Evolutionary conservation across 495 filamentous ascomycete genomes (phyloP), one percentile per base, ranked within the genome.

Genomic region (Lasiosphaeriaceae sp.): DNA sequence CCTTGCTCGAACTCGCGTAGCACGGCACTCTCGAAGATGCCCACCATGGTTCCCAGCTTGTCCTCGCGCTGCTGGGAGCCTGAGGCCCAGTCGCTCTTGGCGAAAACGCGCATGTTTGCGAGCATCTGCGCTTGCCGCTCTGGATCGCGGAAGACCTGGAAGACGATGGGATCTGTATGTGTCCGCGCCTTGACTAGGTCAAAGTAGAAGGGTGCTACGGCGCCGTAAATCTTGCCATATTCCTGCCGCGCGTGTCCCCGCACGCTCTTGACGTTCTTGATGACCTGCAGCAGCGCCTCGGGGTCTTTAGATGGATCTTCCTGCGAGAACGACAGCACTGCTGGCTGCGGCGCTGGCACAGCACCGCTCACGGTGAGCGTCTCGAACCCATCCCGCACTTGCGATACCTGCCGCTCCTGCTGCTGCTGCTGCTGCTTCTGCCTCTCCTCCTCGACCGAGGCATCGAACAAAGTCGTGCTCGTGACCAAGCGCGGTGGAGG

Each of bases 1-100:
- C 89, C 95, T 59, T 88, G 88, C 68, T 96, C 89, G 64, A 97
- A 97, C 70, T 97, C 93, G 50, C 87, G 81, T 50, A 96, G 72
- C 8, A 93, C 92, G 3, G 92, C 90, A 54, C 86, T 92, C 71
- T 97, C 92, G 63, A 99, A 97, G 61, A 93, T 87, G 23, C 80
- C 80, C 44, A 87, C 79, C 76, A 94, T 90, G n/a, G 74, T 74
- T 19, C 84, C 78, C 24, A 99, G 71, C 60, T 86, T 86, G 52
- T 85, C 83, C 56, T 87, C 78, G 19, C 94, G 74, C 58, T 84
- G 75, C 53, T 74, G 67, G 82, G 87, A 94, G 6, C 89, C 92
- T 52, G 86, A 71, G 8, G 89, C 77, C 66, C 81, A 86, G 67
- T 97, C 95, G 62, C 88, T 90, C 61, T 83, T 83, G 1, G 90